Evolutionary conservation across 2,329 filamentous ascomycete species (phyloP).

Genomic region (Colletotrichum sp.): DNA sequence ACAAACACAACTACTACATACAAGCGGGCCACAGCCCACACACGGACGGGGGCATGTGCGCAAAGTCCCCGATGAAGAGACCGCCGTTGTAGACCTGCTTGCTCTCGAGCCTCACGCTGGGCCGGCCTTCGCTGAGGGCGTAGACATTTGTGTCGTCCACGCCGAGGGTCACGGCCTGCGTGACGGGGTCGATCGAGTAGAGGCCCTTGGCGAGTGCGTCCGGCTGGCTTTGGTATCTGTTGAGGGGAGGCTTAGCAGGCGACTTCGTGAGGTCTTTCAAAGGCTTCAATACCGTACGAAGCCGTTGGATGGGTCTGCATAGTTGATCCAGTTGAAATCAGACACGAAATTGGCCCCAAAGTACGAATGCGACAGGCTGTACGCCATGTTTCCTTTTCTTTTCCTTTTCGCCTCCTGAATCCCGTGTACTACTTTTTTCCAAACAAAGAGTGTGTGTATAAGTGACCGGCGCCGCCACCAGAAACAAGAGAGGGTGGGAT

Average conservation of each 20-base stretch:
- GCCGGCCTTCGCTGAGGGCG: constrained; percentile 43
- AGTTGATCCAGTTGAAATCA: constrained; percentile 55
- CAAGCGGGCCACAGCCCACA: constrained; percentile 79
- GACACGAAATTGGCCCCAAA: constrained; percentile 46
- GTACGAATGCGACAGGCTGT: constrained; percentile 47
- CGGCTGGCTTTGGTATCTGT: constrained; percentile 47
- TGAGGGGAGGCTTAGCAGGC: not conserved
- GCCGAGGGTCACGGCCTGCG: constrained; percentile 47
- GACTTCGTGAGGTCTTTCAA: not conserved
- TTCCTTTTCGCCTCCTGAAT: not conserved
- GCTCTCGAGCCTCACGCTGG: constrained; percentile 70
- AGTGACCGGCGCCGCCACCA: not conserved
- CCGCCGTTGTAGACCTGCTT: constrained; percentile 67
- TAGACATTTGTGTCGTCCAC: constrained; percentile 47
- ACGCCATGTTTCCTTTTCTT: constrained; percentile 25
- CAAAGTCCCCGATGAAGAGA: constrained; percentile 73
- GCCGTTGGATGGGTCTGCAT: constrained; percentile 66
- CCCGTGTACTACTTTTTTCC: not conserved
- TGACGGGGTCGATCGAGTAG: constrained; percentile 44
- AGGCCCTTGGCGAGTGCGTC: constrained; percentile 43
- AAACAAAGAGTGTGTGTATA: not conserved
- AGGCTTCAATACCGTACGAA: constrained; percentile 60
- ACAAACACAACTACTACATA: constrained; percentile 34
- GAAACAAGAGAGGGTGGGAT: not conserved
- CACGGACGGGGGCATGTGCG: constrained; percentile 72